Evolutionary conservation across 2,329 filamentous ascomycete species (phyloP).

Genomic region (Ceratocystis lukuohia): DNA sequence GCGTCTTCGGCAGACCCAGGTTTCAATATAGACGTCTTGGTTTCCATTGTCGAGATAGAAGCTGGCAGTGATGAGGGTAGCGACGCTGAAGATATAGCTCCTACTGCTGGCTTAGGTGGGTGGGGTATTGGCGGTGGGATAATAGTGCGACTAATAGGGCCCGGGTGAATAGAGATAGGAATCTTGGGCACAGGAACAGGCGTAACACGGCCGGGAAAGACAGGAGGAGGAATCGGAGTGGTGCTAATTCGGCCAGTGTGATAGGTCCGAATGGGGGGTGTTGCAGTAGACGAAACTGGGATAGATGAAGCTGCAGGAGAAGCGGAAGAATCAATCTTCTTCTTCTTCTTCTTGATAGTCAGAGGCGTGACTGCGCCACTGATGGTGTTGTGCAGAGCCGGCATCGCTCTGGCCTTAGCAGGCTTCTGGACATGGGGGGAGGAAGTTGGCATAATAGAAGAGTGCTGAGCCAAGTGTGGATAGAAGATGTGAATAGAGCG

Average conservation of each 20-base stretch:
- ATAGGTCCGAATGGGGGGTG: constrained; percentile 14
- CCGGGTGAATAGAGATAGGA: not conserved
- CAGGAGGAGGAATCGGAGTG: constrained; percentile 16
- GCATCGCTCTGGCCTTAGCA: not conserved
- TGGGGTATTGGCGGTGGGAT: not conserved
- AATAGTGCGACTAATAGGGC: not conserved
- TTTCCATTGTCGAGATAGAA: not conserved
- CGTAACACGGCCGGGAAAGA: not conserved
- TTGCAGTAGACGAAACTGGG: constrained; percentile 1
- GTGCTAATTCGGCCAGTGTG: constrained; percentile 15
- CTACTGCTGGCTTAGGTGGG: not conserved
- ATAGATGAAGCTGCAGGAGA: not conserved
- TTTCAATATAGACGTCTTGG: not conserved
- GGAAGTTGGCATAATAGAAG: not conserved
- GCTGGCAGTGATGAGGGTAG: not conserved
- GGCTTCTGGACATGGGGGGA: not conserved
- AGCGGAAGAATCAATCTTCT: constrained; percentile 6
- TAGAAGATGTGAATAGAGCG: too few relatives aligned
- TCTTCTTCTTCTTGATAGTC: constrained; percentile 13
- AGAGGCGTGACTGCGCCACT: constrained; percentile 12
- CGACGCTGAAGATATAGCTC: not conserved
- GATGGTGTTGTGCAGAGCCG: constrained; percentile 2
- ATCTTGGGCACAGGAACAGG: constrained; percentile 9
- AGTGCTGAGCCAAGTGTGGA: not conserved
- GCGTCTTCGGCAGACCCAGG: not conserved